Evolutionary conservation across 73 alveolate genomes (phyloP).

Genomic region (Paramecium biaurelia): DNA sequence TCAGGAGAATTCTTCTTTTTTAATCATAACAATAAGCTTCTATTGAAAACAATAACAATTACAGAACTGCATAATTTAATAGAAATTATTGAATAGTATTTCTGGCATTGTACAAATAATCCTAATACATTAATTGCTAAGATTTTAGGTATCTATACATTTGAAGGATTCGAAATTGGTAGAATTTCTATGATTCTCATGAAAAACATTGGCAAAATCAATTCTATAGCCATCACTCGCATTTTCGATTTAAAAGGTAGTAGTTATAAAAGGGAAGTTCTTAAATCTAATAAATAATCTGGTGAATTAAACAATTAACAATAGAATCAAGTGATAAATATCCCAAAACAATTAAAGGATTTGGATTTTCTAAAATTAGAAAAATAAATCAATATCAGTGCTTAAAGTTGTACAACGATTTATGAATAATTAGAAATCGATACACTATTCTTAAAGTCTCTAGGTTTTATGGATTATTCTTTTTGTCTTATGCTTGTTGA

Average conservation of each 20-base stretch:
- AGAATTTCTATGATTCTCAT: constrained; percentile 86
- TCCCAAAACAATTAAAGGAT: constrained; percentile 80
- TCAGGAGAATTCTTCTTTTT: constrained; percentile 95
- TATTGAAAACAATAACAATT: constrained; percentile 88
- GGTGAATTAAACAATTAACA: neutral
- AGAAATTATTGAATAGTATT: constrained; percentile 71
- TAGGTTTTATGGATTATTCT: constrained; percentile 78
- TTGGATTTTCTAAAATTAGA: constrained; percentile 69
- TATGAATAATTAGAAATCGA: constrained; percentile 2
- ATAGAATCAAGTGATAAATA: constrained; percentile 72
- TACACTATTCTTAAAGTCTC: neutral
- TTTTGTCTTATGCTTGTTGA: constrained; percentile 57
- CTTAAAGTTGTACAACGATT: neutral
- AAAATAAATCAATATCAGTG: constrained; percentile 37
- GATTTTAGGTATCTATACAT: constrained; percentile 91
- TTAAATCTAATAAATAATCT: constrained; percentile 55
- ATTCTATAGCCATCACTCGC: constrained; percentile 68
- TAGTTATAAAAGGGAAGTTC: constrained; percentile 80
- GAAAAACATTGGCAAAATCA: constrained; percentile 83
- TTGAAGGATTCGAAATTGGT: constrained; percentile 76
- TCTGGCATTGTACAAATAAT: constrained; percentile 72
- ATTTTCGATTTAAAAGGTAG: constrained; percentile 93
- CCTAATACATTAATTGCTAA: constrained; percentile 84
- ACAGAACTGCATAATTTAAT: constrained; percentile 81
- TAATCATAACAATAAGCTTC: constrained; percentile 87